Conservation (phyloP, 257 asterid genomes). For the Plantago elongata region DNA sequence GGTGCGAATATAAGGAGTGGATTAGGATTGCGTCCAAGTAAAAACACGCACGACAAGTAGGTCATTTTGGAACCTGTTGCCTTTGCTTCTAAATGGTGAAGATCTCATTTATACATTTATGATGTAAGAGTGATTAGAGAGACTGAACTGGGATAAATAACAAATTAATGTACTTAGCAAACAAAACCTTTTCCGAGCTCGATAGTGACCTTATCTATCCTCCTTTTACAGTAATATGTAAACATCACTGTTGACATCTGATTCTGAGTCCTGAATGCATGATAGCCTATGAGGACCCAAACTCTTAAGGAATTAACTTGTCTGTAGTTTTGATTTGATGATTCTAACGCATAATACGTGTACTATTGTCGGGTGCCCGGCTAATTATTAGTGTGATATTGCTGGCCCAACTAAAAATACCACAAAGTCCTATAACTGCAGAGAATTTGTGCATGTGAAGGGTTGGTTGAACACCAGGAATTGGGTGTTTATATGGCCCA, state of each 20-base stretch:
- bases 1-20: slow-evolving; percentile 57
- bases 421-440: too few relatives aligned
- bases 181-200: not conserved
- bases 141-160: too few relatives aligned
- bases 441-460: too few relatives aligned
- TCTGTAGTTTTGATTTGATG: not conserved
- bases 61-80: not conserved
- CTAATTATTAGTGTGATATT: too few relatives aligned
- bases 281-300: not conserved
- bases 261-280: not conserved
- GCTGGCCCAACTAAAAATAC: too few relatives aligned
- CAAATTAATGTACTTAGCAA: too few relatives aligned
- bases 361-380: too few relatives aligned
- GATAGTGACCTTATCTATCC: not conserved
- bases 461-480: too few relatives aligned
- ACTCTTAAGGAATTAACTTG: not conserved
- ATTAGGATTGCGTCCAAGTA: slow-evolving; percentile 34
- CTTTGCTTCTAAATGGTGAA: slow-evolving; percentile 6
- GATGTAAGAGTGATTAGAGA: not conserved
- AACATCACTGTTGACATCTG: not conserved
- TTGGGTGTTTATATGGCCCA: too few relatives aligned
- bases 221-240: not conserved
- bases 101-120: not conserved
- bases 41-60: slow-evolving; percentile 37
- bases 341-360: not conserved